phyloP scores from a whole-genome alignment of 1,284 basidiomycete species.

The Ganoderma multipileum region DNA sequence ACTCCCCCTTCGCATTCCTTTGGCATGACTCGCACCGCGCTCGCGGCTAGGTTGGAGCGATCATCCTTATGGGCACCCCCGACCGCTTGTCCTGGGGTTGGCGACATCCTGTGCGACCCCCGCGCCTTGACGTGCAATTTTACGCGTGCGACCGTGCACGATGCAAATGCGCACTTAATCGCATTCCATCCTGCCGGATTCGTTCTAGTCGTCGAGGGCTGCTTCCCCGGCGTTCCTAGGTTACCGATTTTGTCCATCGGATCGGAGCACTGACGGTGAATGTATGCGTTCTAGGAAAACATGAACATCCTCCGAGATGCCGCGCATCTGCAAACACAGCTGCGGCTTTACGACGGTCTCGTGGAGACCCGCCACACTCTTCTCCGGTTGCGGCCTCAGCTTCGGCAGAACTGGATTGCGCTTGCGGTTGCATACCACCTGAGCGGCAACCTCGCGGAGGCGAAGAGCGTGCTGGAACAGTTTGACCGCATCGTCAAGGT shows the following conservation, averaged over 20 bases:
- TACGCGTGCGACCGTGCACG: background rate
- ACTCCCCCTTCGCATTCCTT: too few relatives aligned
- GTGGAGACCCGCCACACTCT: constrained; percentile 87
- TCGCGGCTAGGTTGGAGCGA: background rate
- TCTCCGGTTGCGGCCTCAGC: constrained; percentile 81
- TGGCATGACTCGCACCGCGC: background rate
- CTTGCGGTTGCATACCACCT: constrained; percentile 91
- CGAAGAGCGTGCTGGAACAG: constrained; percentile 77
- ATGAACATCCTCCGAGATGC: constrained; percentile 93
- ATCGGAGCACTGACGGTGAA: constrained; percentile 6
- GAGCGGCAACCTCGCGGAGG: constrained; percentile 76
- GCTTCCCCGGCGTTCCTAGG: constrained; percentile 1
- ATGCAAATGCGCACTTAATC: background rate
- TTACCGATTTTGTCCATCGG: constrained; percentile 2
- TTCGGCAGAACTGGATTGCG: constrained; percentile 91
- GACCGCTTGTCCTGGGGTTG: background rate
- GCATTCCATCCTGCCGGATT: background rate
- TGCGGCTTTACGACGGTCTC: constrained; percentile 84
- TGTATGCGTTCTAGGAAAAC: constrained; percentile 79
- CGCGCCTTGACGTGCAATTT: background rate
- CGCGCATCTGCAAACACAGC: constrained; percentile 89
- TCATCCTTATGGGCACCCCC: background rate
- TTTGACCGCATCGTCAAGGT: constrained; percentile 73
- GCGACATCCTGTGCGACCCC: background rate
- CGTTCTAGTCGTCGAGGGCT: background rate